These are phyloP conservation scores for Penicillium aurantiogriseum DNA, from an alignment of 2,329 filamentous ascomycete species.

Conservation along the genomic window DNA sequence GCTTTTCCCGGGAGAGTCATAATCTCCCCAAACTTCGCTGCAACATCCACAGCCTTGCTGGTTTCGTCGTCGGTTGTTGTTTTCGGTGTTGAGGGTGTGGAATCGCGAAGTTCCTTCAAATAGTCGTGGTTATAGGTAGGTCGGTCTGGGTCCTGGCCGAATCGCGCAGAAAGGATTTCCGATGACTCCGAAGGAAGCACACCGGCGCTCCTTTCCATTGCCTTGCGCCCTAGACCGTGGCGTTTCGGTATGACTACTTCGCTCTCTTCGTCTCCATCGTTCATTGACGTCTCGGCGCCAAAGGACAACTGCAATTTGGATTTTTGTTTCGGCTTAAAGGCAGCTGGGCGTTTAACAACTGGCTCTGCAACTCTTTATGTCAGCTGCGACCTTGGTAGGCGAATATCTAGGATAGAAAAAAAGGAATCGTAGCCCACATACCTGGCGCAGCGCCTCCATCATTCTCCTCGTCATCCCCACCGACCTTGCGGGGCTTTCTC, in stretches of 20 bases:
- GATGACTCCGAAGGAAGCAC: constrained; percentile 54
- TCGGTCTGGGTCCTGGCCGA: constrained; percentile 64
- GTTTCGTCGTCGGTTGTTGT: constrained; percentile 41
- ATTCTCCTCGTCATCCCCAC: constrained; percentile 62
- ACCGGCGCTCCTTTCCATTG: constrained; percentile 65
- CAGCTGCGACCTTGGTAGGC: neutral
- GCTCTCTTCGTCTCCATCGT: constrained; percentile 53
- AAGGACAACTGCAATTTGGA: constrained; percentile 76
- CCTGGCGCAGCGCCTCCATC: constrained; percentile 35
- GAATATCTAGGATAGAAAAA: constrained; percentile 24
- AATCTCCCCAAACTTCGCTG: constrained; percentile 50
- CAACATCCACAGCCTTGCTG: constrained; percentile 55
- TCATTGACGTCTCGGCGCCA: constrained; percentile 59
- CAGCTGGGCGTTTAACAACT: constrained; percentile 54
- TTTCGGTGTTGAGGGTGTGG: constrained; percentile 78
- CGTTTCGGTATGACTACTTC: constrained; percentile 60
- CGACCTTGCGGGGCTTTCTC: constrained; percentile 75
- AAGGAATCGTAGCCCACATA: constrained; percentile 32
- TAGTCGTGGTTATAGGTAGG: constrained; percentile 85
- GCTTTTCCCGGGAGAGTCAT: constrained; percentile 34
- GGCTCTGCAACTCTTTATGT: constrained; percentile 44
- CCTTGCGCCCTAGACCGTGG: constrained; percentile 60
- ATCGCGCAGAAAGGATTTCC: constrained; percentile 57
- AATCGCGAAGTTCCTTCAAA: constrained; percentile 78
- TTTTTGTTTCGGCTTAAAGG: constrained; percentile 63